Evolutionary conservation across 441 rosid species (phyloP), one percentile per base, ranked within the genome.

Genomic region (Pelargonium fulgidum): DNA sequence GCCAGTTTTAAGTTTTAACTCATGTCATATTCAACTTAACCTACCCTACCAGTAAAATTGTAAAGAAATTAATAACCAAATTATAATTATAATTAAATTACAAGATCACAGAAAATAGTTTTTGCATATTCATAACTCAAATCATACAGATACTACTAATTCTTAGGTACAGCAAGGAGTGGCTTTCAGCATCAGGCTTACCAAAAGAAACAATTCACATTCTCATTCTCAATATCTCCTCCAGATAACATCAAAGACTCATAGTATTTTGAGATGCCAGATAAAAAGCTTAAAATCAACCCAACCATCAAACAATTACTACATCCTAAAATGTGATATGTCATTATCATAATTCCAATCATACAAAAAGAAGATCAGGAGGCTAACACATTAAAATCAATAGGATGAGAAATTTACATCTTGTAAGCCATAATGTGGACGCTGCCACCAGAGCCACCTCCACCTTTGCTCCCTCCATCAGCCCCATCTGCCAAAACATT

Each of bases 391-490:
- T 17, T 19, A 6, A 56, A 19, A 56, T 17, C 16, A 54, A 58
- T 54, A 71, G 68, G 73, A 42, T 11, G 69, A 54, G 16, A 26
- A 19, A 24, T 68, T 87, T 92, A 95, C 99, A 92, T 92, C 80
- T 82, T 92, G 73, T 85, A 71, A 19, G 98, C 90, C 75, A 58
- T 79, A 68, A 95, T 78, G 63, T 71, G 76, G 74, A 95, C 81
- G 80, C 98, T 90, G 24, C 99, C 99, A 72, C 98, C 99, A 56
- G 97, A 82, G 2, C 99, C 99, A 47, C 99, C 99, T 41, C 99
- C 99, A 33, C 99, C 99, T 76, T 90, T 90, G 64, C 41, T 77
- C 67, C 98, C 98, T 59, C 91, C 97, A 77, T 85, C 81, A 63
- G 81, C 97, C 39, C 99, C 99, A 64, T 95, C 89, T 0, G 97